Percentiles rank a stretch among this genome's conserved stretches.
Conservation (phyloP, 1,284 basidiomycete genomes). For the Porogramme epimiltina region DNA sequence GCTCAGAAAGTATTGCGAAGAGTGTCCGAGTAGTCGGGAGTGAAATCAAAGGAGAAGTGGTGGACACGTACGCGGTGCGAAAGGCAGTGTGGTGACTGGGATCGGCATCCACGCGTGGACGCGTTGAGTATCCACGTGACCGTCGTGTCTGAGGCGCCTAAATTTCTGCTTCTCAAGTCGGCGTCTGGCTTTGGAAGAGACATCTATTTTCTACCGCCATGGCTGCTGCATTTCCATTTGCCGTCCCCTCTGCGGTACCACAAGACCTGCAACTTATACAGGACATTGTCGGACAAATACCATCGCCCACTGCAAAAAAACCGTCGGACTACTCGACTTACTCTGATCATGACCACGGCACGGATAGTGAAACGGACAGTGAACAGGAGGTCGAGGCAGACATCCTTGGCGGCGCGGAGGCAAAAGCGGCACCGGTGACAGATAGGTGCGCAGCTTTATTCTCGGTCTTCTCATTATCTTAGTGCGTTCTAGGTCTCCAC, state of each 20-base stretch:
- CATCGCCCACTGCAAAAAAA: conserved; percentile 14
- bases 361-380: conserved; percentile 42
- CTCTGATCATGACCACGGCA: conserved; percentile 34
- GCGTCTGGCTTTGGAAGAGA: background rate
- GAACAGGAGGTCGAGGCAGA: conserved; percentile 72
- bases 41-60: too few species aligned
- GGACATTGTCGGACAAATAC: conserved; percentile 52
- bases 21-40: too few species aligned
- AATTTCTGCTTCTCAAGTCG: background rate
- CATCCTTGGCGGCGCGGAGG: conserved; percentile 40
- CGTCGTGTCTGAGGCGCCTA: conserved; percentile 12
- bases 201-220: conserved; percentile 14
- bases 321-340: background rate
- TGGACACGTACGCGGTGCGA: too few species aligned
- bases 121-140: conserved; percentile 8
- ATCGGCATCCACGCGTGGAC: background rate
- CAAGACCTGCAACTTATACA: conserved; percentile 77
- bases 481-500: conserved; percentile 8
- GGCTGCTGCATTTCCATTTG: conserved; percentile 43
- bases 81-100: too few species aligned
- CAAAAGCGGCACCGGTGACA: conserved; percentile 28
- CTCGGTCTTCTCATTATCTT: background rate
- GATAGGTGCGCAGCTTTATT: conserved; percentile 16
- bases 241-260: conserved; percentile 57
- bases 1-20: too few species aligned